A percentile compares a stretch with the other conserved stretches of the same genome.
phyloP scores from a whole-genome alignment of 306 rosid species.

The Malus sylvestris region DNA sequence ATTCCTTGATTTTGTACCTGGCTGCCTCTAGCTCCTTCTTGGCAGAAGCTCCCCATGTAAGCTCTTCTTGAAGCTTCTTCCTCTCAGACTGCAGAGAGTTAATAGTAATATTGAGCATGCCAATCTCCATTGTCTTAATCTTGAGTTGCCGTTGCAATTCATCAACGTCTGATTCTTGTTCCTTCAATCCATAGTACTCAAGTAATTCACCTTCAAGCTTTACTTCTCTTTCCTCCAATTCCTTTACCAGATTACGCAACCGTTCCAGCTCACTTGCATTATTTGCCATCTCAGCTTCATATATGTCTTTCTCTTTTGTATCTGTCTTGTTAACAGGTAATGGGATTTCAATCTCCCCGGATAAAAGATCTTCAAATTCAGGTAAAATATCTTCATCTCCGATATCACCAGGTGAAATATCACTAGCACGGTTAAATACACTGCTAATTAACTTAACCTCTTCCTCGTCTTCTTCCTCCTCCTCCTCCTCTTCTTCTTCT shows the following conservation, averaged over 20 bases:
- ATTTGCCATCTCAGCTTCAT: slow-evolving; percentile 72
- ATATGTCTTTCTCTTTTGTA: slow-evolving; percentile 41
- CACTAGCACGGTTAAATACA: slow-evolving; percentile 51
- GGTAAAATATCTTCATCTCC: slow-evolving; percentile 67
- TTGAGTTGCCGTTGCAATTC: slow-evolving; percentile 74
- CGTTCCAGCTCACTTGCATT: slow-evolving; percentile 72
- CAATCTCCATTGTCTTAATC: slow-evolving; percentile 66
- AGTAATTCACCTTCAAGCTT: slow-evolving; percentile 88
- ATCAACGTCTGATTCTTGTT: slow-evolving; percentile 57
- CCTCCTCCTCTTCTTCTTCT: slow-evolving; percentile 3
- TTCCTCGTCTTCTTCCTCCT: slow-evolving; percentile 58
- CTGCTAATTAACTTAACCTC: slow-evolving; percentile 75
- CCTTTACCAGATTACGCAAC: slow-evolving; percentile 53
- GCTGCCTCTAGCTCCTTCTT: slow-evolving; percentile 79
- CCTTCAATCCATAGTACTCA: slow-evolving; percentile 77
- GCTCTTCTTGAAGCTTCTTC: slow-evolving; percentile 76
- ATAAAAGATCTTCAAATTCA: slow-evolving; percentile 67
- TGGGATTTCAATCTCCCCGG: slow-evolving; percentile 82
- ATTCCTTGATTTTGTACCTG: slow-evolving; percentile 79
- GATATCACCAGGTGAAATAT: slow-evolving; percentile 25
- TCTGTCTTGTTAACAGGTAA: slow-evolving; percentile 30
- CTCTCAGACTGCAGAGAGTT: slow-evolving; percentile 83
- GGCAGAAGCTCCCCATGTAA: slow-evolving; percentile 39
- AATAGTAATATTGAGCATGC: slow-evolving; percentile 69
- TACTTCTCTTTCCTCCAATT: slow-evolving; percentile 92